Evolutionary conservation across 352 stramenopile species (phyloP).

Genomic region (Blastocystis sp.): DNA sequence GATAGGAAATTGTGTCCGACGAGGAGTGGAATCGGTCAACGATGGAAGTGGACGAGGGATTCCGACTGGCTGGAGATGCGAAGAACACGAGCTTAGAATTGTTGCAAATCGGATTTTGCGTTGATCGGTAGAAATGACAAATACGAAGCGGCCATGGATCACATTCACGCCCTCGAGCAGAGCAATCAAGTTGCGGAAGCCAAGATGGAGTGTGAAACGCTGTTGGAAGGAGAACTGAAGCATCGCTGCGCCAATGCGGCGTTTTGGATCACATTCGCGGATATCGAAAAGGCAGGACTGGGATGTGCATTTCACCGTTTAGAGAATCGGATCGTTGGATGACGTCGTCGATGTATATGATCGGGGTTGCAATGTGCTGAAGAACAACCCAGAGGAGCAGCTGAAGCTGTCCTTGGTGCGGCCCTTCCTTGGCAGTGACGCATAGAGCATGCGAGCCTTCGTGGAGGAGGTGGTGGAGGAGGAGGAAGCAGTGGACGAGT

Average conservation of each 20-base stretch:
- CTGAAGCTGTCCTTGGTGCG: conserved; percentile 4
- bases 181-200: neutral
- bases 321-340: conserved; percentile 19
- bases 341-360: conserved; percentile 30
- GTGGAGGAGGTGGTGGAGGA: conserved; percentile 17
- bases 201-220: neutral
- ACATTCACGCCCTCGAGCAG: neutral
- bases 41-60: conserved; percentile 5
- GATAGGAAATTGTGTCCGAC: neutral
- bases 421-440: neutral
- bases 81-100: neutral
- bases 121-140: conserved; percentile 31
- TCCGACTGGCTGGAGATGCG: neutral
- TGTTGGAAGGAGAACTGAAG: conserved; percentile 23
- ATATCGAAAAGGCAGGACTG: neutral
- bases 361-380: neutral
- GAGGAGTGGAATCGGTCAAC: neutral
- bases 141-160: conserved; percentile 20
- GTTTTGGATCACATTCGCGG: conserved; percentile 20
- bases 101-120: neutral
- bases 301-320: neutral
- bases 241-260: conserved; percentile 41
- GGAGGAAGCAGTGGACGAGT: conserved; percentile 18
- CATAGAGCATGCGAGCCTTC: conserved; percentile 20
- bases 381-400: neutral